These are phyloP conservation scores for Arthrocladium fulminans DNA, from an alignment of 2,329 filamentous ascomycete genomes.

Conservation along the genomic window DNA sequence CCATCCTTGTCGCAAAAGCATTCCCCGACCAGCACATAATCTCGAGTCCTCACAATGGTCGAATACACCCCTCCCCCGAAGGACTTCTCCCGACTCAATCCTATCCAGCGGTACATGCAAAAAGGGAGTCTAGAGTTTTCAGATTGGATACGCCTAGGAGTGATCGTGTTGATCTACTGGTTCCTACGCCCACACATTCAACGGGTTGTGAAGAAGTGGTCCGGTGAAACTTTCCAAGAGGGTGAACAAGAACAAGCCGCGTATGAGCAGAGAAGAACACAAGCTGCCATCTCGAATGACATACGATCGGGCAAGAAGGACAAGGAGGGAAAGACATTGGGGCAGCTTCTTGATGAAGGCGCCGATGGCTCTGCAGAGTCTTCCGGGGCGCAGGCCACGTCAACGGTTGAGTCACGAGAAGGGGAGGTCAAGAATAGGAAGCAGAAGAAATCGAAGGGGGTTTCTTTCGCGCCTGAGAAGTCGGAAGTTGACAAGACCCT, in stretches of 20 bases:
- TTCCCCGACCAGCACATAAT: background rate
- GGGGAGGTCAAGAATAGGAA: slow-evolving; percentile 19
- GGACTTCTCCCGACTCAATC: slow-evolving; percentile 20
- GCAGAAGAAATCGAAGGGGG: slow-evolving; percentile 6
- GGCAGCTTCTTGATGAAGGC: slow-evolving; percentile 7
- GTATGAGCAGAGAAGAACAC: slow-evolving; percentile 14
- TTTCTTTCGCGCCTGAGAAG: slow-evolving; percentile 14
- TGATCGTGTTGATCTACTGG: slow-evolving; percentile 20
- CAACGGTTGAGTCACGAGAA: slow-evolving; percentile 9
- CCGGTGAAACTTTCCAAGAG: slow-evolving; percentile 12
- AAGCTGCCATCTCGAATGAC: slow-evolving; percentile 18
- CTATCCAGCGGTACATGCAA: slow-evolving; percentile 22
- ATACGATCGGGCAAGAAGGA: slow-evolving; percentile 15
- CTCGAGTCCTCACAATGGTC: slow-evolving; percentile 12
- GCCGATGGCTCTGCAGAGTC: background rate
- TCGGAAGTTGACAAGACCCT: slow-evolving; percentile 19
- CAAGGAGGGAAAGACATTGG: slow-evolving; percentile 4
- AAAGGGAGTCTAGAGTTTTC: slow-evolving; percentile 19
- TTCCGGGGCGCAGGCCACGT: background rate
- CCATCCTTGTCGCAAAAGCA: no score
- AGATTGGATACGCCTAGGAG: slow-evolving; percentile 17
- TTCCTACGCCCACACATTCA: slow-evolving; percentile 19
- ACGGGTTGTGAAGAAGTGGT: slow-evolving; percentile 15
- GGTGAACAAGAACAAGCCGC: slow-evolving; percentile 14
- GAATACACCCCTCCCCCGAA: slow-evolving; percentile 18